A percentile compares a stretch with the other conserved stretches of the same genome.
These are phyloP conservation scores for Lactarius sp. DNA, from an alignment of 768 basidiomycete species.

Conservation along the genomic window DNA sequence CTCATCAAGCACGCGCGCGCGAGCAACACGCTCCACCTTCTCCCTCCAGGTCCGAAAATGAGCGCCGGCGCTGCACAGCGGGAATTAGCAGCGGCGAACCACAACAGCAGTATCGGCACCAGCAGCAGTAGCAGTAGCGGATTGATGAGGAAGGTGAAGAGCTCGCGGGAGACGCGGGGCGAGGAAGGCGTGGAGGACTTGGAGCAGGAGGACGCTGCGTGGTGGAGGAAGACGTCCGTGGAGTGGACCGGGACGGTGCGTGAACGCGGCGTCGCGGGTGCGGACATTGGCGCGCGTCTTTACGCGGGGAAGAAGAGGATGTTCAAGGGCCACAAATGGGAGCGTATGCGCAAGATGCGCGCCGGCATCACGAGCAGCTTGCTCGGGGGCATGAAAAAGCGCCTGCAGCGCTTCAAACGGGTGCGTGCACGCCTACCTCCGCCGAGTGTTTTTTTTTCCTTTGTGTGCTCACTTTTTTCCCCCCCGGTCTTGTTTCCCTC, in stretches of 20 bases:
- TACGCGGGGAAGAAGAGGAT: conserved; percentile 76
- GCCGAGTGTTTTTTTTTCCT: not conserved
- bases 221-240: conserved; percentile 29
- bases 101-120: too few species aligned
- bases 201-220: not conserved
- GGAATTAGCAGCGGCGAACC: conserved; percentile 18
- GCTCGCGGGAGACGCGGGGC: not conserved
- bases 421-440: conserved; percentile 33
- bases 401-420: conserved; percentile 60
- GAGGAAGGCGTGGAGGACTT: not conserved
- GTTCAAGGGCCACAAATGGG: conserved; percentile 94
- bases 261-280: conserved; percentile 39
- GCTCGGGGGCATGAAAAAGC: conserved; percentile 64
- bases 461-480: not conserved
- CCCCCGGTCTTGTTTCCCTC: not conserved
- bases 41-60: conserved; percentile 68
- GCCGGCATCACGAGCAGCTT: conserved; percentile 48
- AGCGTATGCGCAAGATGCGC: conserved; percentile 50
- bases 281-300: conserved; percentile 52
- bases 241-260: conserved; percentile 30
- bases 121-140: not conserved
- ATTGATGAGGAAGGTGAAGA: not conserved
- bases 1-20: conserved; percentile 66
- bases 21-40: conserved; percentile 47
- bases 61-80: conserved; percentile 28